These are phyloP conservation scores for Apiospora kogelbergensis DNA, from an alignment of 2,329 filamentous ascomycete genomes.

Conservation along the genomic window DNA sequence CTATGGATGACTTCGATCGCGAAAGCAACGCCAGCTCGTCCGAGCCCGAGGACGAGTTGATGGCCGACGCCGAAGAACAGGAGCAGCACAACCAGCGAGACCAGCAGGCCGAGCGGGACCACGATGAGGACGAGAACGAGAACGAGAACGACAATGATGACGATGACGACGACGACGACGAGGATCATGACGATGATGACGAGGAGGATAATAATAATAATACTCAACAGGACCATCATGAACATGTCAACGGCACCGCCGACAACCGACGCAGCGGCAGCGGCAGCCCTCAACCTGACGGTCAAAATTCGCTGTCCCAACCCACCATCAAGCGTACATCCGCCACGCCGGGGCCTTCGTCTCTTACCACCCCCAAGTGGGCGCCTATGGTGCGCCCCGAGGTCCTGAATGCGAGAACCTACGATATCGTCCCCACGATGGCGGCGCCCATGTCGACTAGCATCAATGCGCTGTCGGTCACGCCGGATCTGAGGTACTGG, in stretches of 20 bases:
- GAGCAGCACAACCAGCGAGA: conserved; percentile 25
- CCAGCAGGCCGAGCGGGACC: conserved; percentile 38
- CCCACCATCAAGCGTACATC: conserved; percentile 29
- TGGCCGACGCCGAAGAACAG: conserved; percentile 27
- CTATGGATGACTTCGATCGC: conserved; percentile 40
- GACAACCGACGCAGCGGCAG: conserved; percentile 39
- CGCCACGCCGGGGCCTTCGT: conserved; percentile 29
- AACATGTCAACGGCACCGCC: conserved; percentile 28
- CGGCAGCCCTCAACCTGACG: conserved; percentile 18
- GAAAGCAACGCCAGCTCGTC: conserved; percentile 44
- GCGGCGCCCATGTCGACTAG: conserved; percentile 94
- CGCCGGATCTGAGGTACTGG: conserved; percentile 91
- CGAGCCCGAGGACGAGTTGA: conserved; percentile 38
- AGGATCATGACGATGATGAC: conserved; percentile 34
- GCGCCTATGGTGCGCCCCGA: conserved; percentile 72
- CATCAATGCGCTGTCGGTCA: conserved; percentile 89
- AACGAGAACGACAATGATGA: conserved; percentile 35
- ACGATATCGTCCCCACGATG: conserved; percentile 97
- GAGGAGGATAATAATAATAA: conserved; percentile 40
- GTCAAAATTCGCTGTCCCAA: conserved; percentile 13
- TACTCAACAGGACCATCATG: conserved; percentile 37
- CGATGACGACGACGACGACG: conserved; percentile 38
- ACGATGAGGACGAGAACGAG: conserved; percentile 32
- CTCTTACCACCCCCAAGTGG: conserved; percentile 34
- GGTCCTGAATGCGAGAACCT: conserved; percentile 74